These are phyloP conservation scores for Apocynum venetum DNA, from an alignment of 257 asterid species.

Conservation along the genomic window DNA sequence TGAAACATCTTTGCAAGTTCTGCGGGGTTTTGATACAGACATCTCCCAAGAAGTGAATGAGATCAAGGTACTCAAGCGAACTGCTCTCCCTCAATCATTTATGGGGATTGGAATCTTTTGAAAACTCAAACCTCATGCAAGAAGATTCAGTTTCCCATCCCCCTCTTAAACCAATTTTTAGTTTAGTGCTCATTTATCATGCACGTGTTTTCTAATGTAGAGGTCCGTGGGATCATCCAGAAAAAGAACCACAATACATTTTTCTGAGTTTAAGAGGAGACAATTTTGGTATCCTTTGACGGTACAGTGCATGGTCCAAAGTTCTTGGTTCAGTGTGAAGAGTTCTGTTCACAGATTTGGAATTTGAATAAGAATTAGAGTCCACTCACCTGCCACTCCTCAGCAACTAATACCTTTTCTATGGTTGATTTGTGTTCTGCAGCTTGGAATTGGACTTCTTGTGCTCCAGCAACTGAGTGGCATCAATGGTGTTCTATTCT, in stretches of 20 bases:
- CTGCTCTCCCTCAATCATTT: background rate
- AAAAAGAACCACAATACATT: constrained; percentile 58
- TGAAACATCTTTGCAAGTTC: constrained; percentile 83
- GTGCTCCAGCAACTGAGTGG: constrained; percentile 87
- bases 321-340: background rate
- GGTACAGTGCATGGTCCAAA: constrained; percentile 37
- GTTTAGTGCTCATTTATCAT: constrained; percentile 13
- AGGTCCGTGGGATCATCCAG: constrained; percentile 72
- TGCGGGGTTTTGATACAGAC: constrained; percentile 80
- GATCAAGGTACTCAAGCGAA: constrained; percentile 54
- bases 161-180: background rate
- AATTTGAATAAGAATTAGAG: background rate
- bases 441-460: constrained; percentile 84
- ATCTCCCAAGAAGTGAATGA: constrained; percentile 70
- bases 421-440: constrained; percentile 15
- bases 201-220: constrained; percentile 33
- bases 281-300: constrained; percentile 73
- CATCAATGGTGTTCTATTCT: constrained; percentile 73
- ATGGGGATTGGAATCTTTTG: background rate
- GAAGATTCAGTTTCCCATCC: background rate
- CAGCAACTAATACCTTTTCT: background rate
- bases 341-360: background rate
- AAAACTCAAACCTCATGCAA: background rate
- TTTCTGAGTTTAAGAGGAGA: constrained; percentile 75
- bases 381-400: background rate